Conservation (phyloP, 345 rosid genomes). For the Jatropha curcas region DNA sequence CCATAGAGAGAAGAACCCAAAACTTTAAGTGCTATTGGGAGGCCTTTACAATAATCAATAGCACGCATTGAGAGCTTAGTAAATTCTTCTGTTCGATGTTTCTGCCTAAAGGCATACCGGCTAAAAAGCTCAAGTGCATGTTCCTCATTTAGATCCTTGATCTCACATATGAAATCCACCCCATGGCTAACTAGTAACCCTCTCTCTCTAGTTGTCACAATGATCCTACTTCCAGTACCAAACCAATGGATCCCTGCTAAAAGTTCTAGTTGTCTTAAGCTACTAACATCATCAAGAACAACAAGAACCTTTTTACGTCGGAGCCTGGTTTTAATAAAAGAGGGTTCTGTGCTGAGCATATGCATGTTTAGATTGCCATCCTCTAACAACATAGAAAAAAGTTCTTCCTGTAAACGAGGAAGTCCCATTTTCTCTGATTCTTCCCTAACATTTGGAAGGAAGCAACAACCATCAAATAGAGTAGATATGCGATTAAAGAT, state of each 20-base stretch:
- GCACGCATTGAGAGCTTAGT: constrained; percentile 12
- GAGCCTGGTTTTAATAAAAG: background rate
- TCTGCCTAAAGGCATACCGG: constrained; percentile 13
- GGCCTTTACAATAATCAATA: constrained; percentile 6
- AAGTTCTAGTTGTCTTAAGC: constrained; percentile 12
- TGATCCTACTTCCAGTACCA: constrained; percentile 20
- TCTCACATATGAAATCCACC: constrained; percentile 11
- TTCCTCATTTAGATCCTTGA: constrained; percentile 15
- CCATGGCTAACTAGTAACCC: constrained; percentile 15
- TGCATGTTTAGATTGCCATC: constrained; percentile 13
- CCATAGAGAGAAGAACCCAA: constrained; percentile 4
- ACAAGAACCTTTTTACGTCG: constrained; percentile 15
- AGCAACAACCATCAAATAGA: constrained; percentile 17
- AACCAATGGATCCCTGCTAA: constrained; percentile 13
- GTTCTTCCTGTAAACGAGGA: constrained; percentile 1
- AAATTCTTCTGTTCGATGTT: constrained; percentile 3
- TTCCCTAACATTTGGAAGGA: constrained; percentile 17
- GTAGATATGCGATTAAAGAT: constrained; percentile 10
- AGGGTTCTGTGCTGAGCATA: background rate
- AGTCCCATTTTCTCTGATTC: constrained; percentile 11
- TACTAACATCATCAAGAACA: constrained; percentile 24
- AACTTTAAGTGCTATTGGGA: constrained; percentile 16
- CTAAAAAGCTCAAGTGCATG: constrained; percentile 19
- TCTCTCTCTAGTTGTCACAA: constrained; percentile 15
- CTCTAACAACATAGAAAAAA: constrained; percentile 6